phyloP scores from a whole-genome alignment of 2,329 filamentous ascomycete species.

The Colletotrichum melonis region DNA sequence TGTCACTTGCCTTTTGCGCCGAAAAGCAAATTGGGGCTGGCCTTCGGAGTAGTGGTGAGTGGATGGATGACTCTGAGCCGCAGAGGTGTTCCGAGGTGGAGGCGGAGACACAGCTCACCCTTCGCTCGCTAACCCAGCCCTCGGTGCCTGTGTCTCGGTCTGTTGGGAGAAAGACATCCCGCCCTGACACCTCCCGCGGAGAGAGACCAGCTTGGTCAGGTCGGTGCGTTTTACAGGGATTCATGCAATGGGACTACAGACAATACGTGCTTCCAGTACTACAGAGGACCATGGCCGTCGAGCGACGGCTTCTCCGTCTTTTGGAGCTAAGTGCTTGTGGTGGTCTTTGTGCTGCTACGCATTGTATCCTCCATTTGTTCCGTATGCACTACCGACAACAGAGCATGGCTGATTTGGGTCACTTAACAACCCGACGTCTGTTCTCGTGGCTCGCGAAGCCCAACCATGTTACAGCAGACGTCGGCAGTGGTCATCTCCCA shows the following conservation, averaged over 20 bases:
- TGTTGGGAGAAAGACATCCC: conserved; percentile 26
- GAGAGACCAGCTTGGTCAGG: conserved; percentile 21
- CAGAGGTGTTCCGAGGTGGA: background rate
- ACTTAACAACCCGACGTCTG: conserved; percentile 19
- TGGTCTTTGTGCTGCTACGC: background rate
- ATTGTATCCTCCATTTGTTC: conserved; percentile 4
- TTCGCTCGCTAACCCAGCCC: background rate
- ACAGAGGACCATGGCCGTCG: background rate
- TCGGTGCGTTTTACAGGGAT: conserved; percentile 30
- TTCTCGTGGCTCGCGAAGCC: conserved; percentile 15
- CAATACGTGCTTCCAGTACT: background rate
- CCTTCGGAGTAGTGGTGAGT: background rate
- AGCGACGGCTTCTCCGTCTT: conserved; percentile 17
- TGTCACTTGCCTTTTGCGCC: background rate
- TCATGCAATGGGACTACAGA: background rate
- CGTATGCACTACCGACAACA: background rate
- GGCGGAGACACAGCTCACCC: background rate
- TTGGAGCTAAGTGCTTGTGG: conserved; percentile 5
- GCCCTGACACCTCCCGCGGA: conserved; percentile 28
- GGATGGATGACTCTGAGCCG: background rate
- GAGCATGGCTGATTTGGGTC: background rate
- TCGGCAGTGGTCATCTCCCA: background rate
- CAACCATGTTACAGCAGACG: conserved; percentile 5
- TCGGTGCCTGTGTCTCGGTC: background rate
- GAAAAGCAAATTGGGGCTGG: background rate